phyloP scores from a whole-genome alignment of 2,329 filamentous ascomycete genomes.

The Penicillium rolfsii region DNA sequence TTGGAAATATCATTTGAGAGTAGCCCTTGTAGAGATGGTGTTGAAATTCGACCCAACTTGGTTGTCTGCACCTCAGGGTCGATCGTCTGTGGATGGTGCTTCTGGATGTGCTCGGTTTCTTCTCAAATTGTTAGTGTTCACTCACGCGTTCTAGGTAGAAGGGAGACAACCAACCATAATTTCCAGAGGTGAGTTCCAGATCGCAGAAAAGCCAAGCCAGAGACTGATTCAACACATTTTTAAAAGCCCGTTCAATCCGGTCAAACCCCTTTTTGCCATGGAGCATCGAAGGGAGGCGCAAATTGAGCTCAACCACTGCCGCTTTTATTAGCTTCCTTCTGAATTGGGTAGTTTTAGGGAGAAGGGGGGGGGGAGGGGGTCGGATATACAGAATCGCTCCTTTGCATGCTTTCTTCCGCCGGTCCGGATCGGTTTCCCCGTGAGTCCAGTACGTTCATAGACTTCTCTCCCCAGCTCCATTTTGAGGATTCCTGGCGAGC shows the following conservation, averaged over 20 bases:
- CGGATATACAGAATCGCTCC: conserved; percentile 70
- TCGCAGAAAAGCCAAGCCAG: conserved; percentile 80
- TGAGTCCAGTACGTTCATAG: conserved; percentile 81
- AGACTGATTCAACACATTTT: conserved; percentile 71
- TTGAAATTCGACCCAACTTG: conserved; percentile 32
- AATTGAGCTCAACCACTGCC: conserved; percentile 74
- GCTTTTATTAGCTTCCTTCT: conserved; percentile 17
- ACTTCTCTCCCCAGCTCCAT: conserved; percentile 79
- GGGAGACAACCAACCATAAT: conserved; percentile 48
- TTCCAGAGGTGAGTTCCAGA: conserved; percentile 40
- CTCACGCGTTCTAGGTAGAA: neutral
- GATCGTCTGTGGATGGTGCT: conserved; percentile 44
- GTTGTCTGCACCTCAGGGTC: conserved; percentile 33
- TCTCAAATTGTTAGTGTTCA: conserved; percentile 9
- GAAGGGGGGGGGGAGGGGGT: neutral
- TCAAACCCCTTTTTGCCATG: conserved; percentile 84
- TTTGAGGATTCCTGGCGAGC: conserved; percentile 63
- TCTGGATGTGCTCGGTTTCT: conserved; percentile 41
- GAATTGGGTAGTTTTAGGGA: neutral
- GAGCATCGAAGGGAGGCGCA: conserved; percentile 74
- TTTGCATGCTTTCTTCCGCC: conserved; percentile 66
- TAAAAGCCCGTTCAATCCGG: conserved; percentile 74
- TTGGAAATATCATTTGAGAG: conserved; percentile 37
- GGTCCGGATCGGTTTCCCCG: conserved; percentile 66
- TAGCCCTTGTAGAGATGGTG: conserved; percentile 38